A percentile compares a stretch with the other conserved stretches of the same genome.
These are phyloP conservation scores for Hypericum androsaemum DNA, from an alignment of 345 rosid species.

Conservation along the genomic window DNA sequence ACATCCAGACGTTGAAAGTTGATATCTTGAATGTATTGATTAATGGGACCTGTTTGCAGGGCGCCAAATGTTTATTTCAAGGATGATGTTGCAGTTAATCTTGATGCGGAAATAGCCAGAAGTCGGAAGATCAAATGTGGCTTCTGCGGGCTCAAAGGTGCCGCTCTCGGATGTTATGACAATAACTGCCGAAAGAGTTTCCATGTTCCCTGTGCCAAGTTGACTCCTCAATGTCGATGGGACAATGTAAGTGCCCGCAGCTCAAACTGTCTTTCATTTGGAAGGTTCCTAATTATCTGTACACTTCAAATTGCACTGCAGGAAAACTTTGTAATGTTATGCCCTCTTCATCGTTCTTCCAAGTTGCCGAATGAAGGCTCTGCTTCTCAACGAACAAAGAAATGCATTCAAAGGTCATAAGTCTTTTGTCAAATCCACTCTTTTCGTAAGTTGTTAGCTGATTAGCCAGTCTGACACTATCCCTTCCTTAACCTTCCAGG, in stretches of 20 bases:
- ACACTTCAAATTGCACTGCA: slow-evolving; percentile 17
- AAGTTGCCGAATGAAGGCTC: slow-evolving; percentile 56
- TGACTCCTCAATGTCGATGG: slow-evolving; percentile 69
- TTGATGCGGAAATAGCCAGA: slow-evolving; percentile 77
- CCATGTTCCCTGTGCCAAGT: slow-evolving; percentile 69
- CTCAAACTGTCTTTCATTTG: neutral
- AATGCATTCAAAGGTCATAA: slow-evolving; percentile 36
- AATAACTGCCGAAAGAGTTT: slow-evolving; percentile 61
- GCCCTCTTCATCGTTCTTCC: slow-evolving; percentile 62
- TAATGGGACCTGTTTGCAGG: slow-evolving; percentile 27
- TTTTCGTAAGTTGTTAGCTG: slow-evolving; percentile 1
- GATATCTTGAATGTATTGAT: neutral
- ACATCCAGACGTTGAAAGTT: neutral
- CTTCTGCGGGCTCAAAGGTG: slow-evolving; percentile 84
- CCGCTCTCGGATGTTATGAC: slow-evolving; percentile 90
- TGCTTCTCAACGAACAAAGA: slow-evolving; percentile 23
- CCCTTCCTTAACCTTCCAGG: slow-evolving; percentile 27
- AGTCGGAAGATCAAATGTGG: slow-evolving; percentile 65
- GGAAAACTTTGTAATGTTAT: slow-evolving; percentile 80
- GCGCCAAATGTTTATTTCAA: slow-evolving; percentile 87
- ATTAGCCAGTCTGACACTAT: neutral
- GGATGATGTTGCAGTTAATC: slow-evolving; percentile 57
- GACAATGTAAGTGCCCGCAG: slow-evolving; percentile 48
- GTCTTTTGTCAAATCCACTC: slow-evolving; percentile 5
- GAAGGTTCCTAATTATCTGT: neutral